Evolutionary conservation across 345 rosid genomes (phyloP), one percentile per base, ranked within the genome.

Genomic region (Brassica incana): DNA sequence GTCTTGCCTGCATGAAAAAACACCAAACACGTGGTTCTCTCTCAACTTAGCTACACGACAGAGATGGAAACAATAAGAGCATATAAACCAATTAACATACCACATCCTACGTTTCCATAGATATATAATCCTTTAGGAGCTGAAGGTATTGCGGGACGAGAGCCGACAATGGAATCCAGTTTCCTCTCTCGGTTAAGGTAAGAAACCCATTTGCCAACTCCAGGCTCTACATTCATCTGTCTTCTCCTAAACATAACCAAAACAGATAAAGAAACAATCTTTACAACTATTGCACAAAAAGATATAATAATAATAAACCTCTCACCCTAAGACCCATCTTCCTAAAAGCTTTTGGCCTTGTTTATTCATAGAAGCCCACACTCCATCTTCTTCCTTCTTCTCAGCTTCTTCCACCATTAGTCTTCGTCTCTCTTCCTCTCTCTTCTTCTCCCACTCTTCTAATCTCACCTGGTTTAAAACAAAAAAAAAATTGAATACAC

Each of bases 161-260:
- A 83, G 73, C 97, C 97, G 30, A 92, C 89, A 76, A 87, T 71
- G 1, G 95, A 89, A 62, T 94, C 92, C 84, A 94, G 71, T 81
- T 90, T 91, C 83, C 82, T 90, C 83, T 94, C 98, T 75, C 98
- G 87, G 77, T 92, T 94, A 20, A 94, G 91, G 80, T 89, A 94
- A 1, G 98, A 92, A 71, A 90, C 98, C 98, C 98, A 94, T 85
- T 89, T 92, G 50, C 98, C 98, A 58, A 91, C 98, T 73, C 97
- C 98, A 36, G 95, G 87, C 78, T 94, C 97, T 33, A 90, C 77
- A 76, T 83, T 86, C 78, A 78, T 81, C 76, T 83, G 82, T 67
- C 83, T 83, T 76, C 79, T 85, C 88, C 97, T 92, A 82, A 65
- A 33, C 58, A 81, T n/a, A 0, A 6, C 27, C 6, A 12, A 18